Evolutionary conservation across 164 flowering plant genomes (phyloP), one percentile per base, ranked within the genome.

Genomic region (Cinnamomum chago): DNA sequence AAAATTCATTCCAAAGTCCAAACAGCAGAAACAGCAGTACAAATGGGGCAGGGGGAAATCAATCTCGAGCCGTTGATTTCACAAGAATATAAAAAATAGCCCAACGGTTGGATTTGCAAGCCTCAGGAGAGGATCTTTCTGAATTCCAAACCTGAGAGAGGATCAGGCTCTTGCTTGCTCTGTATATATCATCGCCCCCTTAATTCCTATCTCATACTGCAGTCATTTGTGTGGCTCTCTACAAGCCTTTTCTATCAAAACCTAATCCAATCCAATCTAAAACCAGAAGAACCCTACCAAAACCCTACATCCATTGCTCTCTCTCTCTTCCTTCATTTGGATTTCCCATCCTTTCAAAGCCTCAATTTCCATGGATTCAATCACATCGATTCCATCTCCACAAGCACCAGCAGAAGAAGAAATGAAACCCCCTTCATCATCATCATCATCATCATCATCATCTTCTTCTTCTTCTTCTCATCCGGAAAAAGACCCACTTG

Each of bases 401-500:
- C 47, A 65, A 23, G 30, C 30, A 28, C 68, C 52, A 74, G 51
- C 52, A 40, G 52, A 55, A 58, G 24, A 58, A 17, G 33, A 72
- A 70, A 47, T 67, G 23, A 55, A 67, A 14, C 30, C 75, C 14
- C 13, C 15, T 2, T 20, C 1, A 1, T 67, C 69, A 1, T 17
- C 62, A 70, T 68, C 50, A 1, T 3, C 30, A 1, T 28, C 30
- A 1, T 3, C 30, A 3, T 3, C 33, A 67, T 71, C 82, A 3
- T 73, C 86, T 74, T 84, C 82, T 69, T 68, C 82, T 12, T 73
- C 86, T 74, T 84, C 82, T 82, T 79, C 79, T 58, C 50, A 62
- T 50, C 75, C 85, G 50, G 80, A 83, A 23, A 75, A 86, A 78
- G 88, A 87, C 74, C 81, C 85, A 65, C 78, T 81, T 64, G 80